phyloP scores from a whole-genome alignment of 805 yeast species.

The Suhomyces pyralidae region DNA sequence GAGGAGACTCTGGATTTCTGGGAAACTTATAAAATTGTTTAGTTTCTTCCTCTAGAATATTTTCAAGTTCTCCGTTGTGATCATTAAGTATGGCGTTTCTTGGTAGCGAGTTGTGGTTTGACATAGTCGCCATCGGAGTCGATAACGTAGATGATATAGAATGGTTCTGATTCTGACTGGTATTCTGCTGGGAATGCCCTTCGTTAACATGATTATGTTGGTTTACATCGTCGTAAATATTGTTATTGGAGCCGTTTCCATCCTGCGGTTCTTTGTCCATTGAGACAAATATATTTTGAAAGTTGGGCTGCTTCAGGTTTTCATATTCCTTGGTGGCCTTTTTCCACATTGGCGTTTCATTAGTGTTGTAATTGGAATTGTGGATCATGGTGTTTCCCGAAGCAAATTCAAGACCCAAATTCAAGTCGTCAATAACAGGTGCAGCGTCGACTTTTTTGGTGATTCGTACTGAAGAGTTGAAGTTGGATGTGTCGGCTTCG shows the following conservation, averaged over 20 bases:
- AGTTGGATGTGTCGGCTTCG: constrained; percentile 10
- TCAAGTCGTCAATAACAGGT: constrained; percentile 6
- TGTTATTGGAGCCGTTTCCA: constrained; percentile 1
- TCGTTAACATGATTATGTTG: background rate
- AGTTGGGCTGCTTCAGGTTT: constrained; percentile 22
- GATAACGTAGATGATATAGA: constrained; percentile 34
- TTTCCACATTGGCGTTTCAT: constrained; percentile 36
- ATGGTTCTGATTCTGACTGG: constrained; percentile 12
- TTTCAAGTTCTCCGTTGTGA: constrained; percentile 16
- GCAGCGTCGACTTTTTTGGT: constrained; percentile 10
- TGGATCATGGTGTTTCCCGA: constrained; percentile 33
- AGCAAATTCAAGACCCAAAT: constrained; percentile 19
- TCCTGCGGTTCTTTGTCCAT: constrained; percentile 13
- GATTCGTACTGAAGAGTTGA: constrained; percentile 25
- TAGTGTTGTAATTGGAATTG: constrained; percentile 18
- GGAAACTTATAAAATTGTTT: constrained; percentile 16
- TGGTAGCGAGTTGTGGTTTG: constrained; percentile 2
- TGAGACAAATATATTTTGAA: constrained; percentile 30
- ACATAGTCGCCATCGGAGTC: constrained; percentile 33
- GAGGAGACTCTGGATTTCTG: constrained; percentile 37
- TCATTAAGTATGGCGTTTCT: constrained; percentile 1
- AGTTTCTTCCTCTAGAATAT: constrained; percentile 21
- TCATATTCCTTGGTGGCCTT: constrained; percentile 28
- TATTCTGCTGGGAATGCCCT: background rate
- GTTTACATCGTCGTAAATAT: background rate